Evolutionary conservation across 2,329 filamentous ascomycete genomes (phyloP), one percentile per base, ranked within the genome.

Genomic region (Fusarium illudens): DNA sequence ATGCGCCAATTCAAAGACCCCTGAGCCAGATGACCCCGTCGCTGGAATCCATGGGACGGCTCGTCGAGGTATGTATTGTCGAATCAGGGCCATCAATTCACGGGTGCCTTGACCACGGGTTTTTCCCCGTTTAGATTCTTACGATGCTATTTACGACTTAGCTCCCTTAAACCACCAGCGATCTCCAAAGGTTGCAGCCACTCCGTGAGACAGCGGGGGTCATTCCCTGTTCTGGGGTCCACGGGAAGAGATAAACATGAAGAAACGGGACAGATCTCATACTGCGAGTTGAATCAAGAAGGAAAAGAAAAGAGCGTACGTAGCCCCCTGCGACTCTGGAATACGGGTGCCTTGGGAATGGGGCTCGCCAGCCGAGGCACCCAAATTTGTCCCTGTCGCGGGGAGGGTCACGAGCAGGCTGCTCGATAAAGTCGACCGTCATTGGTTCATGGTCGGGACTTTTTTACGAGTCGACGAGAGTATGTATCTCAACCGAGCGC

Each of bases 291-390:
- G 19, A 19, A 39, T 55, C 36, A 17, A 44, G 17, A 30, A 3
- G 13, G n/a, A 32, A 4, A 30, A 33, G 15, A 54, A 44, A 66
- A 59, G 42, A 48, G 72, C 70, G 59, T 67, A 74, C 71, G 70
- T 74, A 71, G 64, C 60, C 70, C 42, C 62, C 60, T 65, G 57
- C 53, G 49, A 57, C 39, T 39, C 20, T 54, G 58, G 51, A 76
- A 76, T 73, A 58, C 59, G 66, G 75, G 61, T 76, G 75, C 75
- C 75, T 76, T 75, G 72, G 50, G 65, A 64, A 65, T 60, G 57
- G 46, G 57, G 57, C 37, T 70, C 27, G 42, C 37, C 39, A 57
- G 33, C 42, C n/a, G 55, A 72, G 56, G 60, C 68, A 71, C 48
- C 63, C 51, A 66, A 67, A 60, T 62, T 55, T 65, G 53, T 54